Evolutionary conservation across 116 monocot species (phyloP).

Genomic region (Iris pallida): DNA sequence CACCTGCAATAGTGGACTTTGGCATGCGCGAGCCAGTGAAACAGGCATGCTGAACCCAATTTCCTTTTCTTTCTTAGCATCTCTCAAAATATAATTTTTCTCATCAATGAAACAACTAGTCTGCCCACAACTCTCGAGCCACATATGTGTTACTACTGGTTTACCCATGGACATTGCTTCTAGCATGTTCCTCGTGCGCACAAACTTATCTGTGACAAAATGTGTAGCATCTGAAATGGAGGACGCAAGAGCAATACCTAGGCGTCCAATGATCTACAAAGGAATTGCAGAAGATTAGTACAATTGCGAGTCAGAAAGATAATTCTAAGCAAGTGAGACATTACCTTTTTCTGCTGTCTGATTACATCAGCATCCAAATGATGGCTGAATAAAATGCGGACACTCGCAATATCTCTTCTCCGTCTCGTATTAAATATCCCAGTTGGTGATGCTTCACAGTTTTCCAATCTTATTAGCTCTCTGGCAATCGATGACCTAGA

Average conservation of each 20-base stretch:
- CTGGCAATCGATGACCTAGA: constrained; percentile 36
- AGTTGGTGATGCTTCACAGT: constrained; percentile 21
- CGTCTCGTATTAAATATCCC: constrained; percentile 30
- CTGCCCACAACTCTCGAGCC: constrained; percentile 89
- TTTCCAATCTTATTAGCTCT: constrained; percentile 52
- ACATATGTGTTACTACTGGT: constrained; percentile 74
- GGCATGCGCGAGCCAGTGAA: constrained; percentile 59
- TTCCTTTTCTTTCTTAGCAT: constrained; percentile 62
- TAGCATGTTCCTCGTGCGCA: constrained; percentile 90
- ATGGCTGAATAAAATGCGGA: constrained; percentile 68
- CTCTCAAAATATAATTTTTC: constrained; percentile 84
- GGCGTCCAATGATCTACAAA: constrained; percentile 57
- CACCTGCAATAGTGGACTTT: constrained; percentile 71
- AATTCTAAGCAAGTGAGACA: not conserved
- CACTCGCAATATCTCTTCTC: constrained; percentile 57
- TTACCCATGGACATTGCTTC: constrained; percentile 88
- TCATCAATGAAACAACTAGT: constrained; percentile 80
- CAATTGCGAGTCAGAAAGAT: not conserved
- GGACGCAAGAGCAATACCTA: constrained; percentile 47
- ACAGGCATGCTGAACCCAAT: constrained; percentile 81
- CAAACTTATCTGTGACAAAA: constrained; percentile 83
- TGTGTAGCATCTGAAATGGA: constrained; percentile 80
- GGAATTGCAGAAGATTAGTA: not conserved
- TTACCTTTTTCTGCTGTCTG: constrained; percentile 87
- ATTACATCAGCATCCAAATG: constrained; percentile 72